Base-by-base conservation (phyloP, 129 eudicot genomes). In the Oenanthe sinensis region DNA sequence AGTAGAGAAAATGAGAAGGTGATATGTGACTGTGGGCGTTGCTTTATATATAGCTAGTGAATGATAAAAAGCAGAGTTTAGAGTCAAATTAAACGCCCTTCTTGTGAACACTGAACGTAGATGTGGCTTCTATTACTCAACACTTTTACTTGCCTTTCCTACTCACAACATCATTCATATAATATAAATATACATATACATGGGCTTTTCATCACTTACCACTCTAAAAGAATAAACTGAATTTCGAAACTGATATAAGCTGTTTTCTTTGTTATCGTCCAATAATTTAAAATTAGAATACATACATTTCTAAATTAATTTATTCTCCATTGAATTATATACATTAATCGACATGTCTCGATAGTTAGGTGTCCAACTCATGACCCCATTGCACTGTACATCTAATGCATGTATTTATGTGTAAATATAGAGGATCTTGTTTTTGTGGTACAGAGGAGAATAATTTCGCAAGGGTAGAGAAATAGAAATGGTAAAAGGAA, bases 31-130 rank as follows among this genome's bases (percentile, higher is more conserved):
- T 40, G 65, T 44, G 81, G 81, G 75, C 20, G 60, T 63, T 17
- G 72, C 72, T 67, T 78, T 48, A 47, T 77, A 54, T 72, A 82
- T 37, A 37, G 67, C 40, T 26, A 65, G 43, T 78, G 80, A 76
- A 52, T 77, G 28, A 49, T 54, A 77, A 68, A 49, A 45, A 78
- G 75, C 75, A 36, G 42, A 39, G 42, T 74, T 74, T 75, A 80
- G 77, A 44, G 77, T 68, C 48, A 76, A 81, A 75, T 76, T 36
- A 65, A 75, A 33, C 68, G 55, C 24, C 52, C 48, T 46, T 52
- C 26, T 30, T 48, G 71, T 70, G 75, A 55, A 28, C 44, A 36
- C 76, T 68, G 40, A 37, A 45, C 50, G 75, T 70, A 26, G 46
- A 37, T 70, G 43, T 67, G 54, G 15, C 48, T 50, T 40, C 54